phyloP scores from a whole-genome alignment of 257 asterid species.

The Sherardia arvensis region DNA sequence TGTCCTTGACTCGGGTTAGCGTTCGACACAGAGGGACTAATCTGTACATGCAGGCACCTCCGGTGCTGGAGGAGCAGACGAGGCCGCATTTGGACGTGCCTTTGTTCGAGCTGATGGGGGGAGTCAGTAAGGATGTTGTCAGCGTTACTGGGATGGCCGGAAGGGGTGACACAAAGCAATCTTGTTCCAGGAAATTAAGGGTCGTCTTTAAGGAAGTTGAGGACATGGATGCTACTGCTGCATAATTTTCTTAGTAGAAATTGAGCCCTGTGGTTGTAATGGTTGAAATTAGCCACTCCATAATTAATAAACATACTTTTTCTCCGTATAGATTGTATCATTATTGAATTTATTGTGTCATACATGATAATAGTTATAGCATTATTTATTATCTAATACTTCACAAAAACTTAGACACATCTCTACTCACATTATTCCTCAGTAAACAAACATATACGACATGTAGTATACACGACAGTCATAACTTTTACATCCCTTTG shows the following conservation, averaged over 20 bases:
- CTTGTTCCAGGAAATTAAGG: constrained; percentile 72
- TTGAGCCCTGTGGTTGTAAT: too few species aligned
- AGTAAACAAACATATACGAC: too few species aligned
- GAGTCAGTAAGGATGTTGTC: constrained; percentile 40
- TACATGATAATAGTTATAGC: too few species aligned
- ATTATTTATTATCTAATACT: too few species aligned
- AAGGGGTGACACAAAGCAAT: constrained; percentile 74
- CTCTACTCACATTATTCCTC: not conserved
- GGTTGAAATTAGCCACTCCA: too few species aligned
- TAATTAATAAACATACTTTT: too few species aligned
- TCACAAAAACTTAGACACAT: not conserved
- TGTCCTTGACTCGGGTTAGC: constrained; percentile 64
- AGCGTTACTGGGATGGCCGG: constrained; percentile 80
- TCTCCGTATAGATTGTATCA: too few species aligned
- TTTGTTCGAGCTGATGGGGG: constrained; percentile 65
- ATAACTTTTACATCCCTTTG: not conserved
- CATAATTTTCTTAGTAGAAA: constrained; percentile 34
- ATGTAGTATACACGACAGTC: not conserved
- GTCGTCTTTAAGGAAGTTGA: constrained; percentile 58
- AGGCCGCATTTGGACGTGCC: constrained; percentile 64
- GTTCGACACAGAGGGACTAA: constrained; percentile 69
- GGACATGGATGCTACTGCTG: constrained; percentile 74
- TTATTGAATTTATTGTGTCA: too few species aligned
- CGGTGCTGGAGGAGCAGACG: constrained; percentile 82
- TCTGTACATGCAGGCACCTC: constrained; percentile 95